Conservation (phyloP, 305 asterid genomes). For the Petunia hybrid region DNA sequence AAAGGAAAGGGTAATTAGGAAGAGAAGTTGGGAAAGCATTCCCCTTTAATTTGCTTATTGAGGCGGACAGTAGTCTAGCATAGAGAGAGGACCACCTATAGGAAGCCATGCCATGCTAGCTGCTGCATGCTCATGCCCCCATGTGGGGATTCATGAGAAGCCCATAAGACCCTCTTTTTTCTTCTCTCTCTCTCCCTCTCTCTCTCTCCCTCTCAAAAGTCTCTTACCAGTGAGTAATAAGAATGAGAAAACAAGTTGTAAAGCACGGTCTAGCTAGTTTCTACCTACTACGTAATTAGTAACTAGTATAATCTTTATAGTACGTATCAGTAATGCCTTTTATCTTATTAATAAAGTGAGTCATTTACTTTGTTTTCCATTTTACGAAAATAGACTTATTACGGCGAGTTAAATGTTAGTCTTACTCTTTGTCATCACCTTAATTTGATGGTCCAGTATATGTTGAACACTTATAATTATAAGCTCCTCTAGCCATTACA, state of each 20-base stretch:
- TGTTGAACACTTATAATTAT: too few relatives aligned
- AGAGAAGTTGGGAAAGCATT: background rate
- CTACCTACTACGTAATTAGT: background rate
- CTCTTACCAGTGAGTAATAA: background rate
- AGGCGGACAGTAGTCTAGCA: background rate
- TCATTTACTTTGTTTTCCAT: background rate
- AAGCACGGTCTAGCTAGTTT: conserved; percentile 11
- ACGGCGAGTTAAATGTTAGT: background rate
- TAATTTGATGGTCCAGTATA: too few relatives aligned
- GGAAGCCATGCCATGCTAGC: background rate
- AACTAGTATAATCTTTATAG: background rate
- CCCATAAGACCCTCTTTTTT: background rate
- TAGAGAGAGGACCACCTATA: conserved; percentile 25
- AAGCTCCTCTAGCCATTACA: too few relatives aligned
- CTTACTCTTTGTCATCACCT: background rate
- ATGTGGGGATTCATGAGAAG: background rate
- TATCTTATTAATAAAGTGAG: background rate
- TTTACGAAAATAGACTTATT: background rate
- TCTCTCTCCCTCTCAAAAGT: background rate
- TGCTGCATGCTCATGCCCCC: background rate
- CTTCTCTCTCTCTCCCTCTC: background rate
- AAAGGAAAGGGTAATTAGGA: background rate
- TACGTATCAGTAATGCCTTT: background rate
- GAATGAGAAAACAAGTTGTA: background rate
- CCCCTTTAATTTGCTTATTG: background rate